Conservation (phyloP, 257 asterid species). For the Gentiana straminea region DNA sequence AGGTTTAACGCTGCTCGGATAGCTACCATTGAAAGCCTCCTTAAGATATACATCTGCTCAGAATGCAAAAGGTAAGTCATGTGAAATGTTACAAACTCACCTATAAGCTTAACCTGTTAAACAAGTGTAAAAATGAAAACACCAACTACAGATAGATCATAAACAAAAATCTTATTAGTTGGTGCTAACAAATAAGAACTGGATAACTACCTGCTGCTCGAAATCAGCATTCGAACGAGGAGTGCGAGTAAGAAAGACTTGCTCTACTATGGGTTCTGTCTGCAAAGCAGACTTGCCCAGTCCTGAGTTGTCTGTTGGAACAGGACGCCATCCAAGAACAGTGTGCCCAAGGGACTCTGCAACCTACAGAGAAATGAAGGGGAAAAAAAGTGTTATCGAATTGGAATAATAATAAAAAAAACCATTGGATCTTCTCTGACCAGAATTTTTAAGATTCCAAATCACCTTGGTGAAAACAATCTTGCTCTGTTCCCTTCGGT, state of each 20-base stretch:
- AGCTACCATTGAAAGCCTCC: conserved; percentile 98
- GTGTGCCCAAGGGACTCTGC: conserved; percentile 98
- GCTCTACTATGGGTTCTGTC: conserved; percentile 94
- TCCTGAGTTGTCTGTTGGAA: conserved; percentile 92
- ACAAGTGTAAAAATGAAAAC: too few species aligned
- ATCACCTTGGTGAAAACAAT: conserved; percentile 74
- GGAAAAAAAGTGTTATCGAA: background rate
- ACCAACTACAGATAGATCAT: too few species aligned
- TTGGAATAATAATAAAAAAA: background rate
- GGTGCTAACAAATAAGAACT: background rate
- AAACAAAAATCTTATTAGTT: too few species aligned
- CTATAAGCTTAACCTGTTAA: too few species aligned
- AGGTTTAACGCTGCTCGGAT: conserved; percentile 96
- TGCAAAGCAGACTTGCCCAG: conserved; percentile 90
- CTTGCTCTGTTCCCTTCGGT: conserved; percentile 87
- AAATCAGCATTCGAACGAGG: conserved; percentile 70
- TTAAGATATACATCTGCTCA: conserved; percentile 79
- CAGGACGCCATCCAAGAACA: conserved; percentile 92
- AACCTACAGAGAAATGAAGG: conserved; percentile 32
- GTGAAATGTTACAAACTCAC: too few species aligned
- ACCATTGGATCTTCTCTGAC: background rate
- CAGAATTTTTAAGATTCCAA: background rate
- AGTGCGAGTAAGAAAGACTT: conserved; percentile 87
- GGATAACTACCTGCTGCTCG: conserved; percentile 74
- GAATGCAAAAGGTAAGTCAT: background rate